Evolutionary conservation across 495 filamentous ascomycete species (phyloP), one percentile per base, ranked within the genome.

Genomic region (Neurospora sp.): DNA sequence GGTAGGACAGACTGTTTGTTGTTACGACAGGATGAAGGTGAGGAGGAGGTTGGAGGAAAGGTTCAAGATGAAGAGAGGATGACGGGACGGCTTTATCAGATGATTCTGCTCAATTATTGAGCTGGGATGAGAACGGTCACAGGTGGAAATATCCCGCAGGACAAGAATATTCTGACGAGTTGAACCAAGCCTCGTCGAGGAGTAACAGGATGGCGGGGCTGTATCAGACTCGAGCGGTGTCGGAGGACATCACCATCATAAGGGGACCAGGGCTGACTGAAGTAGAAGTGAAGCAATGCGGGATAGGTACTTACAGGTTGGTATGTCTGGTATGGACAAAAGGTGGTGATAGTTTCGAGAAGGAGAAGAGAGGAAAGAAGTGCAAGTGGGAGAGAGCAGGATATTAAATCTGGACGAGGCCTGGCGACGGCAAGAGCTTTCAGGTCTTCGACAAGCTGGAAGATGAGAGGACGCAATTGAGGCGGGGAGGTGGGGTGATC

Each of bases 401-500:
- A 37, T 37, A 62, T 54, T 48, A 66, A 66, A 66, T 66, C 54
- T 66, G 28, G 54, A 66, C 54, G 28, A 66, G 54, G 24, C 54
- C 54, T 40, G 69, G 69, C 73, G 69, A 72, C 69, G 43, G 24
- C 39, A 72, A 76, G 77, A 80, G 73, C 76, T 80, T 76, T 77
- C 73, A 34, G 45, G 69, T 62, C 39, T 66, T 38, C 39, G 70
- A 34, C 71, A 40, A 74, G 71, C 40, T 75, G 70, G 76, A 45
- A 72, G 72, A 59, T n/a, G 42, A 71, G 69, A 74, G 78, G 79
- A 79, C 78, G 79, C 71, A 66, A 72, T 69, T 71, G 74, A 42
- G 78, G 79, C 78, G 77, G 79, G 78, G 74, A 42, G 78, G 79
- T 79, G 77, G 79, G 78, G 79, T 81, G 79, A 79, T 76, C 72